These are phyloP conservation scores for Drechslerella coelobrocha DNA, from an alignment of 2,329 filamentous ascomycete genomes.

Conservation along the genomic window DNA sequence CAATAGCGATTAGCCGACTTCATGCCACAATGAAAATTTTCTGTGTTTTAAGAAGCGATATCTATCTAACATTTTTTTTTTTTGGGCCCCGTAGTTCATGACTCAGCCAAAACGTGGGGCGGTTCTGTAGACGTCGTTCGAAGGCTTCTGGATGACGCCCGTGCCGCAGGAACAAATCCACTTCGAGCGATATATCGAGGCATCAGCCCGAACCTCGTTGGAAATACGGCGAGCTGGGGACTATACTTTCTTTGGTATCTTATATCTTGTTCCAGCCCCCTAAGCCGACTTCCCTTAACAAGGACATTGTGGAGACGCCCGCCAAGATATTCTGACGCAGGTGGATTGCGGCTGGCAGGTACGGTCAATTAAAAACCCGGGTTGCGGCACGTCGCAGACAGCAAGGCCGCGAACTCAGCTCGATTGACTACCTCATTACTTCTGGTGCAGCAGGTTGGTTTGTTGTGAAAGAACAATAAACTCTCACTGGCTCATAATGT, in stretches of 20 bases:
- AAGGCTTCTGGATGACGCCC: conserved; percentile 36
- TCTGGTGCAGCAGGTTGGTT: conserved; percentile 54
- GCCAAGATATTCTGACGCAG: conserved; percentile 28
- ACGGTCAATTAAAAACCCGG: conserved; percentile 55
- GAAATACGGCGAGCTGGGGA: conserved; percentile 88
- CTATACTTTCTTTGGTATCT: conserved; percentile 82
- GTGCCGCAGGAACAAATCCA: conserved; percentile 38
- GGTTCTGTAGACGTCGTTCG: conserved; percentile 39
- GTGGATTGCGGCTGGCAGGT: conserved; percentile 58
- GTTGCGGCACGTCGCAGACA: conserved; percentile 41
- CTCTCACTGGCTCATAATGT: conserved; percentile 64
- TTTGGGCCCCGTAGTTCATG: conserved; percentile 32
- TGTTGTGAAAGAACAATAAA: neutral
- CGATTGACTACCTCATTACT: conserved; percentile 55
- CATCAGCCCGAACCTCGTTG: conserved; percentile 85
- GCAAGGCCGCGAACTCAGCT: conserved; percentile 50
- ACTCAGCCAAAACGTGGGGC: conserved; percentile 40
- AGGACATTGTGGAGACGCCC: conserved; percentile 11
- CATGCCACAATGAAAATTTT: conserved; percentile 7
- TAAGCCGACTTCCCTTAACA: conserved; percentile 11
- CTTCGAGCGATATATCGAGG: conserved; percentile 76
- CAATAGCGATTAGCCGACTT: conserved; percentile 30
- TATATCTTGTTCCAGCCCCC: conserved; percentile 22
- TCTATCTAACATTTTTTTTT: neutral
- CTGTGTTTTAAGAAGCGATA: neutral